Conservation (phyloP, 345 rosid genomes). For the Trapa incisa region DNA sequence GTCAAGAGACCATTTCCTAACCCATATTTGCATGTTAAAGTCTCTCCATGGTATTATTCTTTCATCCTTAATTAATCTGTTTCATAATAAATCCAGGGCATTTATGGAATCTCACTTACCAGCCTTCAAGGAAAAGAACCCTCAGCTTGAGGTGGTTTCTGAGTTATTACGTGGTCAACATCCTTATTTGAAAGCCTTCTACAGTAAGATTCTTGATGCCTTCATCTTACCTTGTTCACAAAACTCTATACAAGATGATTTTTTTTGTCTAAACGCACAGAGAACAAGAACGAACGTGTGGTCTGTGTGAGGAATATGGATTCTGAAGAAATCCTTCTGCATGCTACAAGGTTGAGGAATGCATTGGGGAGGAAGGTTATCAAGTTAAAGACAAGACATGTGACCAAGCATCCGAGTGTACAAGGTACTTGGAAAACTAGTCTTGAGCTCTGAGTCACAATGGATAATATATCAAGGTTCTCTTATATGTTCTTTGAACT, state of each 20-base stretch:
- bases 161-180: constrained; percentile 78
- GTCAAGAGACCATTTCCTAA: neutral
- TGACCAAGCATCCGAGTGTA: constrained; percentile 69
- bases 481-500: neutral
- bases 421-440: constrained; percentile 88
- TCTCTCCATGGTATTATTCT: neutral
- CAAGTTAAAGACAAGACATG: constrained; percentile 64
- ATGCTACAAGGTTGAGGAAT: constrained; percentile 66
- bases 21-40: neutral
- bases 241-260: too few species aligned
- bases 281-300: constrained; percentile 65
- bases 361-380: constrained; percentile 73
- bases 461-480: neutral
- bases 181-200: constrained; percentile 69
- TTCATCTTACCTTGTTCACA: neutral
- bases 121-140: constrained; percentile 47
- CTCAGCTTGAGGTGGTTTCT: constrained; percentile 62
- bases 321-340: constrained; percentile 47
- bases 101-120: constrained; percentile 77
- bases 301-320: constrained; percentile 77
- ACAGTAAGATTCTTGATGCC: constrained; percentile 31
- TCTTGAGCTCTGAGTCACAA: constrained; percentile 29
- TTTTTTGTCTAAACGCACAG: constrained; percentile 19
- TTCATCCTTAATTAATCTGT: neutral
- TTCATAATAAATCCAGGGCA: constrained; percentile 30